A percentile compares a stretch with the other conserved stretches of the same genome.
Conservation (phyloP, 192 early-diverging fungal species). For the Globomyces pollinis-pini region DNA sequence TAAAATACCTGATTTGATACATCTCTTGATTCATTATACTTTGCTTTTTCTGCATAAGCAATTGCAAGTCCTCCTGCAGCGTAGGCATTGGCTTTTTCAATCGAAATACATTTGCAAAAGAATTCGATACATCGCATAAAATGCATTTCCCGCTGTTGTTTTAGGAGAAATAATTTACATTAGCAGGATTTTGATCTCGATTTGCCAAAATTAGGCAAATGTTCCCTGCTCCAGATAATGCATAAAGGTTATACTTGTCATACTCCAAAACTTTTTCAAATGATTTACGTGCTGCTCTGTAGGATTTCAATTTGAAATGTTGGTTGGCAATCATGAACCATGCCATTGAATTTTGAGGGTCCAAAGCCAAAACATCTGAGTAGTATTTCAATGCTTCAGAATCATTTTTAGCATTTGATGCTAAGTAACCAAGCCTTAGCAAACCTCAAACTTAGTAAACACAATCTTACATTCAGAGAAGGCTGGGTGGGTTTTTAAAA, state of each 20-base stretch:
- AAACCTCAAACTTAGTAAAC: slow-evolving; percentile 60
- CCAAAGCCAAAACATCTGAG: slow-evolving; percentile 52
- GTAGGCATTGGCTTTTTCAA: slow-evolving; percentile 62
- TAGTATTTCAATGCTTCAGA: slow-evolving; percentile 56
- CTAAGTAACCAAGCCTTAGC: too few species aligned
- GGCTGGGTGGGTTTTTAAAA: slow-evolving; percentile 55
- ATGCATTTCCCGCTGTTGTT: not conserved
- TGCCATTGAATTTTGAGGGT: slow-evolving; percentile 51
- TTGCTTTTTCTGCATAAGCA: slow-evolving; percentile 63
- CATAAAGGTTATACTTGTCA: slow-evolving; percentile 70
- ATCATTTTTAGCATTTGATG: too few species aligned
- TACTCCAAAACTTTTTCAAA: slow-evolving; percentile 73
- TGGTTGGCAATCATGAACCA: slow-evolving; percentile 69
- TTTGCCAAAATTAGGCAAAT: slow-evolving; percentile 62
- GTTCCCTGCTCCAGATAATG: slow-evolving; percentile 74
- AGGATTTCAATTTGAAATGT: slow-evolving; percentile 51
- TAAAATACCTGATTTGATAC: slow-evolving; percentile 66
- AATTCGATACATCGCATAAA: slow-evolving; percentile 48
- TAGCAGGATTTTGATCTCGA: slow-evolving; percentile 21
- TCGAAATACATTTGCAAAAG: slow-evolving; percentile 64
- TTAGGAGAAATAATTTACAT: not conserved
- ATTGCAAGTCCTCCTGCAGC: slow-evolving; percentile 85
- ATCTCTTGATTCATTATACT: slow-evolving; percentile 50
- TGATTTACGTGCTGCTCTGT: slow-evolving; percentile 59
- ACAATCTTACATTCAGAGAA: slow-evolving; percentile 63